Base-by-base conservation (phyloP, 345 rosid species). In the Camelina hispida region DNA sequence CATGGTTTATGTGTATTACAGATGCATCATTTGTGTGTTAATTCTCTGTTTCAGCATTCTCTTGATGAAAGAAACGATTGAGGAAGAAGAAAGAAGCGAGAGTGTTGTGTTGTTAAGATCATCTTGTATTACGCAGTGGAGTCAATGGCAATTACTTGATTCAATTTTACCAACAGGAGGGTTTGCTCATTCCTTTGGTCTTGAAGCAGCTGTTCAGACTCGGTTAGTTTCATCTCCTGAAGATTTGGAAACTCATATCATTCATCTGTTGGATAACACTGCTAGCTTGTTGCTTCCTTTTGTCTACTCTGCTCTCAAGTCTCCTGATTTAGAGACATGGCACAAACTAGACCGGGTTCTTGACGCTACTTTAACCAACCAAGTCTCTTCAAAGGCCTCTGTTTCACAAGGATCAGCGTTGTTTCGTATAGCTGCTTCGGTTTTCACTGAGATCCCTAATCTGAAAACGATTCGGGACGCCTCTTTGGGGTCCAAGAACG, bases 91-190 rank as follows among this genome's bases (percentile, higher is more conserved):
- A 65, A 54, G 60, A 50, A 12, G 64, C 28, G 9, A 40, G 13
- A 32, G 1, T 9, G 16, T 11, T 30, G 55, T 11, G 54, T 22
- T 46, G 54, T 22, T 46, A 16, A 37, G 54, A 65, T 55, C 13
- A 2, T 43, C 72, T 38, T 60, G 58, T 62, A 69, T 54, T 64
- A 71, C 80, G 47, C 89, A 87, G 23, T 93, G 98, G 98, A 91
- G 98, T 68, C 84, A 89, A 65, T 93, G 98, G 98, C 98, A 93
- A 57, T 72, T 93, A 74, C 80, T 93, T 0, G 97, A 91, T 81
- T 93, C 98, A 15, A 83, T 89, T 77, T 96, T 93, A 56, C 98
- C 97, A 3, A 91, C 97, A 0, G 94, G 98, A 6, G 98, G 96
- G 1, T 93, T 93, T 69, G 98, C 97, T 51, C 97, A 93, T 74